Base-by-base conservation (phyloP, 352 stramenopile species). In the Globisporangium cederbergense region DNA sequence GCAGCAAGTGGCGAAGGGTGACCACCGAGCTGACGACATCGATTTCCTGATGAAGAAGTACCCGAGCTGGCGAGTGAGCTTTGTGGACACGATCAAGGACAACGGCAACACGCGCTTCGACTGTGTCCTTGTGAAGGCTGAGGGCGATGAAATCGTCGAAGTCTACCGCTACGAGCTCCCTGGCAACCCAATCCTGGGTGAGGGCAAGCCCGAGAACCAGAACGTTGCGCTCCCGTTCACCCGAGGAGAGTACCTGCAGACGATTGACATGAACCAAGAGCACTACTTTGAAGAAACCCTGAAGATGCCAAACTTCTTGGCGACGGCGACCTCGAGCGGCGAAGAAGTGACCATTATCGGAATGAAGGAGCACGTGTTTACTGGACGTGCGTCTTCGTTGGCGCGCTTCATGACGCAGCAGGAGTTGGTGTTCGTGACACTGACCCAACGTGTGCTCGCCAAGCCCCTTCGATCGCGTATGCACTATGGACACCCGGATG, bases 221-320 rank as follows among this genome's bases (percentile, higher is more conserved):
- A 96, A 96, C 59, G 83, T 95, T 22, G 88, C 88, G 13, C 68
- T 96, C 13, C 81, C 84, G 4, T 96, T 96, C 60, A 95, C 88
- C 8, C 77, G 86, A 28, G 88, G 88, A 28, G 88, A 96, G 64
- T 95, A 91, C 62, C 50, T 96, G 30, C 88, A 96, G 64, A 95
- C 86, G 8, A 96, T 96, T 58, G 88, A 96, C 75, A 95, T 95
- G 88, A 96, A 96, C 68, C 88, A 96, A 66, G 88, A 96, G 51
- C 85, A 95, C 57, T 95, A 95, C 69, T 86, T 95, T 36, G 88
- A 96, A 67, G 86, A 95, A 60, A 86, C 80, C 25, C 65, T 96
- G 18, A 96, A 95, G 71, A 95, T 96, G 74, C 85, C 86, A 0
- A 94, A 94, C 61, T 94, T 96, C 58, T 61, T 96, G 59, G 85